A percentile compares a stretch with the other conserved stretches of the same genome.
These are phyloP conservation scores for Flaveria floridana DNA, from an alignment of 140 eudicot genomes.

Conservation along the genomic window DNA sequence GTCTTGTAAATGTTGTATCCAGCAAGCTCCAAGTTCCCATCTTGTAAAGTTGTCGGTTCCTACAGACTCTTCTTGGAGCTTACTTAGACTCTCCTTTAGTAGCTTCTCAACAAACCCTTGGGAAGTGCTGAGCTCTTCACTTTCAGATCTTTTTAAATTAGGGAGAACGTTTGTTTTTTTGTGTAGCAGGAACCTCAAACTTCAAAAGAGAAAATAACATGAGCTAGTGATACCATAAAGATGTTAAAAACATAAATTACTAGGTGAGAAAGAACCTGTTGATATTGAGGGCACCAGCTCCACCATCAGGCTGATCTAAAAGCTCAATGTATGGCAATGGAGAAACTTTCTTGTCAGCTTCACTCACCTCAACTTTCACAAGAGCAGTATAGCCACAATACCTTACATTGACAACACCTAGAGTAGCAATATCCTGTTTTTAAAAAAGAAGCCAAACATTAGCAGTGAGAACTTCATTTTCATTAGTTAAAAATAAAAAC, in stretches of 20 bases:
- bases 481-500: constrained; percentile 8
- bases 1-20: constrained; percentile 99
- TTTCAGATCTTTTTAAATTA: constrained; percentile 41
- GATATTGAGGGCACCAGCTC: constrained; percentile 95
- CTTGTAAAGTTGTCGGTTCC: constrained; percentile 64
- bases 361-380: constrained; percentile 79
- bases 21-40: constrained; percentile 99
- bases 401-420: constrained; percentile 84
- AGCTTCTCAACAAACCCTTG: constrained; percentile 59
- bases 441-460: constrained; percentile 18
- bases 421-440: constrained; percentile 81
- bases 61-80: constrained; percentile 69
- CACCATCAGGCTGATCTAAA: constrained; percentile 97
- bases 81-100: constrained; percentile 64
- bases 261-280: constrained; percentile 58
- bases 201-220: constrained; percentile 42
- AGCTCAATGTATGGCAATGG: constrained; percentile 56
- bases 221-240: constrained; percentile 14
- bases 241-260: constrained; percentile 7
- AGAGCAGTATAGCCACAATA: constrained; percentile 82
- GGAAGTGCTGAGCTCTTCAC: constrained; percentile 50
- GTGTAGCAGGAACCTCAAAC: constrained; percentile 90
- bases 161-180: constrained; percentile 44
- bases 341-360: constrained; percentile 39
- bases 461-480: neutral